A percentile compares a stretch with the other conserved stretches of the same genome.
phyloP scores from a whole-genome alignment of 257 asterid genomes.

The Cynanchum wilfordii region DNA sequence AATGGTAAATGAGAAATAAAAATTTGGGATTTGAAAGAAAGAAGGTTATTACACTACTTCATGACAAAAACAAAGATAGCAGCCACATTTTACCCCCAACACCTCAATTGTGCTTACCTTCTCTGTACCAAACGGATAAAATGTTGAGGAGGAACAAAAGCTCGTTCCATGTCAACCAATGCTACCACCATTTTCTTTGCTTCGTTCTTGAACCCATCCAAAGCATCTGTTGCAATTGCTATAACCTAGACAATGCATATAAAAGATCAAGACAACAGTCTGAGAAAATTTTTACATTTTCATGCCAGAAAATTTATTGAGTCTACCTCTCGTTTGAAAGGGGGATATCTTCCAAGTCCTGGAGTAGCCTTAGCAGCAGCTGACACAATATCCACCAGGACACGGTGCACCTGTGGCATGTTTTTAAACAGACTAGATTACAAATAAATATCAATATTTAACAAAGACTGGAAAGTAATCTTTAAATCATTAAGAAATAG shows the following conservation, averaged over 20 bases:
- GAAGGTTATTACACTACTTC: not conserved
- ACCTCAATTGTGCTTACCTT: slow-evolving; percentile 43
- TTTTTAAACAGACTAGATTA: slow-evolving; percentile 9
- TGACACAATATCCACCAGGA: slow-evolving; percentile 80
- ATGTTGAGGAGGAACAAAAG: slow-evolving; percentile 97
- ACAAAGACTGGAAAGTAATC: not conserved
- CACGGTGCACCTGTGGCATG: slow-evolving; percentile 73
- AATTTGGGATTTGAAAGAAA: not conserved
- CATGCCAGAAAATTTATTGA: not conserved
- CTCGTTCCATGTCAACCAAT: slow-evolving; percentile 98
- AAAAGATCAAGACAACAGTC: not conserved
- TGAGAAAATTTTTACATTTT: not conserved
- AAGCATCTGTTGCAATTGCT: slow-evolving; percentile 77
- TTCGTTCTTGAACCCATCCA: slow-evolving; percentile 85
- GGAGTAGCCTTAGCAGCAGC: slow-evolving; percentile 95
- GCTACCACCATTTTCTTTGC: slow-evolving; percentile 95
- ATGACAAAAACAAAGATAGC: not conserved
- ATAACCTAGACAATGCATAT: slow-evolving; percentile 45
- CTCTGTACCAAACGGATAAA: slow-evolving; percentile 93
- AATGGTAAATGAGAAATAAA: not conserved
- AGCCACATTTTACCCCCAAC: not conserved
- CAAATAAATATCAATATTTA: not conserved
- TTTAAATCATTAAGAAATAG: not conserved
- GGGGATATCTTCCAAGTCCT: slow-evolving; percentile 98
- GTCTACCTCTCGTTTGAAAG: slow-evolving; percentile 90